Conservation (phyloP, 129 eudicot species). For the Lactuca sativa region DNA sequence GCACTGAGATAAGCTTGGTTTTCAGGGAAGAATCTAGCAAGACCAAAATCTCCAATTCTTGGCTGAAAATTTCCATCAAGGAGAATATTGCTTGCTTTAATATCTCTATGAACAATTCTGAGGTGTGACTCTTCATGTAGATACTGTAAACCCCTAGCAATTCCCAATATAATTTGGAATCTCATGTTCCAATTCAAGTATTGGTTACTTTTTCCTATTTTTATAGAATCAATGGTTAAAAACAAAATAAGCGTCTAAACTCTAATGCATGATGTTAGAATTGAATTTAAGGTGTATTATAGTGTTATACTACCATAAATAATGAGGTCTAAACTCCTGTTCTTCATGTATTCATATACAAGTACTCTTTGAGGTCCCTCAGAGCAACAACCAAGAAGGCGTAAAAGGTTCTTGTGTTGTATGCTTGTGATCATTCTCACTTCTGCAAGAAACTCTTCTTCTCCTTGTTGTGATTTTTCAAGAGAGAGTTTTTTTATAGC, state of each 20-base stretch:
- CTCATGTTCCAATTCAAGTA: slow-evolving; percentile 60
- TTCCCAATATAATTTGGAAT: slow-evolving; percentile 62
- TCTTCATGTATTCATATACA: slow-evolving; percentile 75
- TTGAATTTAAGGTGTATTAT: background rate
- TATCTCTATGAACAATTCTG: slow-evolving; percentile 72
- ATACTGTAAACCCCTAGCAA: slow-evolving; percentile 72
- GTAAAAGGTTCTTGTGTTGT: slow-evolving; percentile 79
- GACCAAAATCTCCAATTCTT: slow-evolving; percentile 74
- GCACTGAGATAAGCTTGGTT: slow-evolving; percentile 79
- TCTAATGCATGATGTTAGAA: background rate
- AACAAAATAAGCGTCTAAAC: slow-evolving; percentile 3
- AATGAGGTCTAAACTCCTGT: slow-evolving; percentile 64
- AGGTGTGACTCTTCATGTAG: slow-evolving; percentile 76
- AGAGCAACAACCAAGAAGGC: slow-evolving; percentile 78
- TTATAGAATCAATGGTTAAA: background rate
- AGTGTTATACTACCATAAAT: slow-evolving; percentile 39
- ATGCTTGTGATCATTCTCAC: slow-evolving; percentile 76
- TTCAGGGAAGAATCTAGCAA: slow-evolving; percentile 79
- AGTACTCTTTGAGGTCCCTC: slow-evolving; percentile 67
- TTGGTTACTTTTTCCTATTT: slow-evolving; percentile 51
- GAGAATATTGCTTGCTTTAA: slow-evolving; percentile 76
- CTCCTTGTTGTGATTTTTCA: slow-evolving; percentile 73
- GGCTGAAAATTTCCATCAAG: slow-evolving; percentile 70
- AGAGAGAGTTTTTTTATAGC: slow-evolving; percentile 63
- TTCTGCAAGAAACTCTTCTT: slow-evolving; percentile 66